These are phyloP conservation scores for Stereocaulon alpinum DNA, from an alignment of 495 filamentous ascomycete species.

Conservation along the genomic window DNA sequence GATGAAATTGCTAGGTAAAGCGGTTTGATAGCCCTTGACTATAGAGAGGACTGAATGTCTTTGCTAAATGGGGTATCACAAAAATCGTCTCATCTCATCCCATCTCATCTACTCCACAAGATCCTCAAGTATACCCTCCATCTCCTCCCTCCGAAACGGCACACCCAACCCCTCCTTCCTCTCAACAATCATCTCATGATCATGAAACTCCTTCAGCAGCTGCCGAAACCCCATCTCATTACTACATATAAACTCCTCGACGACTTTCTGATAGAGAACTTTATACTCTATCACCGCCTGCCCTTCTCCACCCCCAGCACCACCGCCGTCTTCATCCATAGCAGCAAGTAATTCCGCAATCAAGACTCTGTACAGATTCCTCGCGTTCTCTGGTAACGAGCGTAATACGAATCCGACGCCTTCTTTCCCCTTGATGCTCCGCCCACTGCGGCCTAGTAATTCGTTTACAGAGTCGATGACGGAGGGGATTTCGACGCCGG, in stretches of 20 bases:
- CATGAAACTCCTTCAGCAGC: constrained; percentile 92
- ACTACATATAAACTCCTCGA: constrained; percentile 93
- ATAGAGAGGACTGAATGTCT: neutral
- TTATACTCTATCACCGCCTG: constrained; percentile 60
- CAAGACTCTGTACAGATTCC: constrained; percentile 71
- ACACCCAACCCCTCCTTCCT: constrained; percentile 76
- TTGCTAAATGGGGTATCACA: constrained; percentile 8
- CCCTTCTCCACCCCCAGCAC: constrained; percentile 21
- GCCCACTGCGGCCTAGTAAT: constrained; percentile 73
- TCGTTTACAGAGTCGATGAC: constrained; percentile 81
- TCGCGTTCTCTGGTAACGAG: constrained; percentile 83
- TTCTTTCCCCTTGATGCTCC: constrained; percentile 75
- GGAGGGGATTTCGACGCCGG: constrained; percentile 51
- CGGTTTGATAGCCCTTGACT: too few relatives aligned
- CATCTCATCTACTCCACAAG: constrained; percentile 44
- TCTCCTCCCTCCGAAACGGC: constrained; percentile 77
- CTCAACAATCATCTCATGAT: constrained; percentile 91
- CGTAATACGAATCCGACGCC: constrained; percentile 86
- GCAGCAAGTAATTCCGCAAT: constrained; percentile 74
- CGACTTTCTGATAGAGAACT: constrained; percentile 83
- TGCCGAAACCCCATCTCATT: constrained; percentile 93
- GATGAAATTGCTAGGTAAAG: too few relatives aligned
- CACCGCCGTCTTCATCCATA: constrained; percentile 40
- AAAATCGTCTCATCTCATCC: too few relatives aligned
- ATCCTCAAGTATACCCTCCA: constrained; percentile 84